Conservation (phyloP, 129 eudicot genomes). For the Silybum marianum region DNA sequence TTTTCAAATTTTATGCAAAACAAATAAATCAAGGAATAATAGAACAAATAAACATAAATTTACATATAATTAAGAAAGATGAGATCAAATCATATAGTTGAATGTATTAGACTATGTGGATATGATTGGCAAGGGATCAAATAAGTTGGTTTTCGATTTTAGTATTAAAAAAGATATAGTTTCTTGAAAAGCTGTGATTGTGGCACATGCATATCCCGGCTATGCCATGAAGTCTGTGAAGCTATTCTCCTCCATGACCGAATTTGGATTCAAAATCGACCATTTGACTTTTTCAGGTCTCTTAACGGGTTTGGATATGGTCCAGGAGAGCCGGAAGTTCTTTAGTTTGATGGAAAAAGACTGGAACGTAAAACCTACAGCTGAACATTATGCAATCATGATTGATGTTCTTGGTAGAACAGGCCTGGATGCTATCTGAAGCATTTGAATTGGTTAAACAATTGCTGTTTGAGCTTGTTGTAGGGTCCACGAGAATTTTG, state of each 20-base stretch:
- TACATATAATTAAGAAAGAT: no score
- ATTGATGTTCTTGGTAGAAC: constrained; percentile 59
- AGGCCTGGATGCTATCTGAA: constrained; percentile 46
- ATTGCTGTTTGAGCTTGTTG: constrained; percentile 50
- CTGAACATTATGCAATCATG: constrained; percentile 58
- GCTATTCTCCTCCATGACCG: constrained; percentile 50
- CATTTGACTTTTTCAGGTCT: constrained; percentile 59
- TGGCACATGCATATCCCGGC: no score
- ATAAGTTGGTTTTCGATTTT: no score
- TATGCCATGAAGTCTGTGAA: neutral
- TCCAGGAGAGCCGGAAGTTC: constrained; percentile 49
- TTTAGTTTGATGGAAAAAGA: constrained; percentile 50
- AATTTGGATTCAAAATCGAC: constrained; percentile 50
- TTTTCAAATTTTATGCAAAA: no score
- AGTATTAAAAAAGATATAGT: no score
- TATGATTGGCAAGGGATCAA: no score
- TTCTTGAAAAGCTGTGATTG: no score
- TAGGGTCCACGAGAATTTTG: constrained; percentile 56
- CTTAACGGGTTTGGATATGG: constrained; percentile 62
- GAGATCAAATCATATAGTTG: no score
- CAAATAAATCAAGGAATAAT: no score
- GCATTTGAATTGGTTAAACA: constrained; percentile 60
- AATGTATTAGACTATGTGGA: no score
- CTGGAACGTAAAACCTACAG: constrained; percentile 42
- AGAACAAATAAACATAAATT: no score